Percentiles rank a stretch among this genome's conserved stretches.
Conservation (phyloP, 208 protist species). For the Zelonia costaricensis region DNA sequence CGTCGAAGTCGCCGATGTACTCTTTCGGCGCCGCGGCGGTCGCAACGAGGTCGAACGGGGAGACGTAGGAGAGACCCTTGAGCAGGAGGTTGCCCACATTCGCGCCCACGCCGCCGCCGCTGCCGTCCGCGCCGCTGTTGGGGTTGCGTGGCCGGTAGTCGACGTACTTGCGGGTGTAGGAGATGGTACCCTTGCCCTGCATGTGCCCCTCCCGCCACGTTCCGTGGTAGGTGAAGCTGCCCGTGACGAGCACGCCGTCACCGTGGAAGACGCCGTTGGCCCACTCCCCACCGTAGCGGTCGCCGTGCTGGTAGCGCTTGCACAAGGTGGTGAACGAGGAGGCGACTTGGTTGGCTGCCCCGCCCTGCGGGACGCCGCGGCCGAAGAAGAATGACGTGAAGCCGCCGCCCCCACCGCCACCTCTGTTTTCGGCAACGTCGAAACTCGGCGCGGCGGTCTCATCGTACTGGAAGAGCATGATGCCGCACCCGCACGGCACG, state of each 20-base stretch:
- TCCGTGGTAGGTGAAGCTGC: conserved; percentile 82
- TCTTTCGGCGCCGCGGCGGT: conserved; percentile 45
- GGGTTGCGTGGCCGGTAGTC: conserved; percentile 12
- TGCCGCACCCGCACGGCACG: conserved; percentile 62
- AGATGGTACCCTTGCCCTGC: conserved; percentile 43
- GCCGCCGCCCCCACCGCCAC: neutral
- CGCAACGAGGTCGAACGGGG: conserved; percentile 61
- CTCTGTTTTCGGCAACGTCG: neutral
- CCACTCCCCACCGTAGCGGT: conserved; percentile 82
- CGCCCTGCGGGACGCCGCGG: conserved; percentile 11
- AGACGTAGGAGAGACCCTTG: conserved; percentile 69
- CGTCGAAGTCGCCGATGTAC: conserved; percentile 77
- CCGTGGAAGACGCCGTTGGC: conserved; percentile 67
- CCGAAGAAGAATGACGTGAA: conserved; percentile 22
- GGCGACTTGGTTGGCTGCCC: neutral
- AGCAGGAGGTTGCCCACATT: conserved; percentile 48
- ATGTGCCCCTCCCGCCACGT: conserved; percentile 35
- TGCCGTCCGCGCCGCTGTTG: conserved; percentile 1
- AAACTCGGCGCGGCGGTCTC: conserved; percentile 7
- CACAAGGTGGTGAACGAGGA: conserved; percentile 14
- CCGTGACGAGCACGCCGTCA: conserved; percentile 67
- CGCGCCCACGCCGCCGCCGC: conserved; percentile 4
- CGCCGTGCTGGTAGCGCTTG: conserved; percentile 50
- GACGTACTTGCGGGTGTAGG: conserved; percentile 35
- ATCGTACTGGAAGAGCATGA: conserved; percentile 69